Evolutionary conservation across 176 grass and related monocot species (phyloP), one percentile per base, ranked within the genome.

Genomic region (Aegilops umbellulata): DNA sequence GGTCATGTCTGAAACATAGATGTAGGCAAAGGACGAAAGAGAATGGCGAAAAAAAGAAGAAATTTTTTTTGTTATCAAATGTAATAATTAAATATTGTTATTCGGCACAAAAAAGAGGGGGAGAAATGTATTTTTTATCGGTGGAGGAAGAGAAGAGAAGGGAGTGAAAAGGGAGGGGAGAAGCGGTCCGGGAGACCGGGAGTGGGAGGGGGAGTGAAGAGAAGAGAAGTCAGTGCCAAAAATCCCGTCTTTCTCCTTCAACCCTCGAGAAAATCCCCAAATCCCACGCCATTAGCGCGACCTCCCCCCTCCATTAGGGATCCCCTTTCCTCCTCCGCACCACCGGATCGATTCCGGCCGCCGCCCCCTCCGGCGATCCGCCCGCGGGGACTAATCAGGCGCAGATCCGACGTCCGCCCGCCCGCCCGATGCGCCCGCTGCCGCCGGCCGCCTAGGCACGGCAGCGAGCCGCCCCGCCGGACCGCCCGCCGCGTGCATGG

Each of bases 401-500:
- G 41, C 57, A 46, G 86, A 87, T 87, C 74, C n/a, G n/a, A n/a
- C n/a, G n/a, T n/a, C n/a, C n/a, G n/a, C n/a, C n/a, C n/a, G n/a
- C n/a, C n/a, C 74, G 47, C 36, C 74, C 74, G 49, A 57, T 67
- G 79, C 80, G 41, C 27, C 57, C 75, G 55, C 76, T 14, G 77
- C 76, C 76, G 88, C 46, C 80, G 69, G 47, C 83, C 88, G 60
- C 78, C 88, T 89, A 89, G 82, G 61, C 82, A 41, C 65, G 74
- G 72, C 79, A 65, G 85, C 78, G 58, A 49, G 69, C 69, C 78
- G 17, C 77, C 71, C 17, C 70, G 64, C 60, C 73, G 15, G 47
- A 51, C 47, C 73, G 35, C 67, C 24, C 66, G 23, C 69, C 71
- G 70, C 69, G 76, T 97, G 91, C 92, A 97, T 97, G 95, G 95